These are phyloP conservation scores for Citrus medica DNA, from an alignment of 345 rosid genomes.

Conservation along the genomic window DNA sequence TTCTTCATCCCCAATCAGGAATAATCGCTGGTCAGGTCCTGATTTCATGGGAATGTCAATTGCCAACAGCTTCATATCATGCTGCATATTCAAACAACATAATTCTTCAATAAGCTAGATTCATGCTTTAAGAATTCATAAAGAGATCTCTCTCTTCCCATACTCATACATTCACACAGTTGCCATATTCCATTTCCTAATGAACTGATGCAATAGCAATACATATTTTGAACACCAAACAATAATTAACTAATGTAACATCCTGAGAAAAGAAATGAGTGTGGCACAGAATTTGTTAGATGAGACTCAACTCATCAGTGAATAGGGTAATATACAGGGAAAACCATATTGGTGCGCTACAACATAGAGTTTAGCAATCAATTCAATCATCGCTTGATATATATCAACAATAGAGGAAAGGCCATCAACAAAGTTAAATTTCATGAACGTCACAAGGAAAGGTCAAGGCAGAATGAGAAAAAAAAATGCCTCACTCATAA, in stretches of 20 bases:
- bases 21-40: slow-evolving; percentile 86
- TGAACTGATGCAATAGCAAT: not conserved
- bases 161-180: not conserved
- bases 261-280: not conserved
- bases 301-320: not conserved
- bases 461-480: not conserved
- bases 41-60: slow-evolving; percentile 89
- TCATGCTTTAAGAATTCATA: not conserved
- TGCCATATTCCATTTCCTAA: not conserved
- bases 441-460: not conserved
- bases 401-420: not conserved
- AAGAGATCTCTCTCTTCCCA: not conserved
- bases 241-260: not conserved
- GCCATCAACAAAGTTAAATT: not conserved
- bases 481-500: not conserved
- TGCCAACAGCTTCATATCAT: slow-evolving; percentile 75
- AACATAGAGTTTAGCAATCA: not conserved
- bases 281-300: not conserved
- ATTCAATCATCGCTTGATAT: not conserved
- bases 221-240: not conserved
- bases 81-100: slow-evolving; percentile 41
- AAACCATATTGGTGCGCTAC: not conserved
- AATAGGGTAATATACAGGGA: not conserved
- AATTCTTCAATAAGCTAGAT: slow-evolving; percentile 2
- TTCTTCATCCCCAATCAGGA: slow-evolving; percentile 79